Evolutionary conservation across 345 rosid species (phyloP).

Genomic region (Aegle marmelos): DNA sequence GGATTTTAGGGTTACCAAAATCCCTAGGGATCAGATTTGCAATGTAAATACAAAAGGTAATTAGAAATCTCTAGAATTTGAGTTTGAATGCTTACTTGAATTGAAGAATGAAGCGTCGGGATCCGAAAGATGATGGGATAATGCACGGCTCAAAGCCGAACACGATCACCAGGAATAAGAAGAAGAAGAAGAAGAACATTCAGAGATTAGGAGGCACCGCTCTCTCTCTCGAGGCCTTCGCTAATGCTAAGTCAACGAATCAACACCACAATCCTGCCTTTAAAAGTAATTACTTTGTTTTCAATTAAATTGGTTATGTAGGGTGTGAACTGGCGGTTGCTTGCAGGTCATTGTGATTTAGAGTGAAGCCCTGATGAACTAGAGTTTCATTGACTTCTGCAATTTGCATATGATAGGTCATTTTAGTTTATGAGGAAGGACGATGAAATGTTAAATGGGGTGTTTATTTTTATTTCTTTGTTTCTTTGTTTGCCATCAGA

Average conservation of each 20-base stretch:
- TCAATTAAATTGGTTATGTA: neutral
- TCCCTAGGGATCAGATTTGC: neutral
- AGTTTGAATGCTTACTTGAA: neutral
- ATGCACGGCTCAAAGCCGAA: conserved; percentile 19
- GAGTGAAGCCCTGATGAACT: neutral
- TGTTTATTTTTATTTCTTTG: neutral
- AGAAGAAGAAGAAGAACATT: conserved; percentile 64
- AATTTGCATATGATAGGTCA: neutral
- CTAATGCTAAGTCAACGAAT: conserved; percentile 53
- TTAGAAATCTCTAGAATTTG: neutral
- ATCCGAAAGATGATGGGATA: conserved; percentile 1
- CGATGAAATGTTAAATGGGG: neutral
- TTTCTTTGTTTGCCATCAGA: conserved; percentile 39
- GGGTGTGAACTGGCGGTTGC: neutral
- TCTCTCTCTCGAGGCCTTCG: conserved; percentile 82
- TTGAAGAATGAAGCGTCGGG: conserved; percentile 39
- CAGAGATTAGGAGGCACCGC: conserved; percentile 74
- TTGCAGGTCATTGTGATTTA: neutral
- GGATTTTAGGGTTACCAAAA: conserved; percentile 9
- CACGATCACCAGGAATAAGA: conserved; percentile 26
- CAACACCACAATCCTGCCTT: conserved; percentile 59
- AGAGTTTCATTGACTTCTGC: neutral
- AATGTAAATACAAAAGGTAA: no score
- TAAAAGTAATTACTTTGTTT: conserved; percentile 38
- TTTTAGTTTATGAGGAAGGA: neutral